phyloP scores from a whole-genome alignment of 345 rosid genomes.

The Populus euphratica region DNA sequence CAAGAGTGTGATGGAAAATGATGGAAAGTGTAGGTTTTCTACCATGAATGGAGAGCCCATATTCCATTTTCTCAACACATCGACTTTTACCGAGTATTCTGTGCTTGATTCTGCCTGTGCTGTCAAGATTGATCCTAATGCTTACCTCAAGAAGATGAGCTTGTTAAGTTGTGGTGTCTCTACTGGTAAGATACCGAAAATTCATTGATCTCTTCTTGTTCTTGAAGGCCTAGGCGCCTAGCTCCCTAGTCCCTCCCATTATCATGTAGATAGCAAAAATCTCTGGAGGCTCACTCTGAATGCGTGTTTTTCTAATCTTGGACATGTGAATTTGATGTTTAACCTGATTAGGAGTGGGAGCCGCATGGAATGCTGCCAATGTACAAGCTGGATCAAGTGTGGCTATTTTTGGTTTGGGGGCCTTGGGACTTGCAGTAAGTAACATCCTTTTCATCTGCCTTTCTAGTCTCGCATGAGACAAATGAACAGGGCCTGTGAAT shows the following conservation, averaged over 20 bases:
- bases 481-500: too few relatives aligned
- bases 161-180: slow-evolving; percentile 70
- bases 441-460: too few relatives aligned
- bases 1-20: slow-evolving; percentile 50
- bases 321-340: not conserved
- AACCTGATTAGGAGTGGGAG: slow-evolving; percentile 52
- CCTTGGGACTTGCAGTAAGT: slow-evolving; percentile 73
- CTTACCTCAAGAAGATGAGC: slow-evolving; percentile 54
- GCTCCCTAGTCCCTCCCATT: too few relatives aligned
- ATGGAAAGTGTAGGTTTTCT: slow-evolving; percentile 54
- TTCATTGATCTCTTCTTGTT: too few relatives aligned
- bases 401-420: slow-evolving; percentile 65
- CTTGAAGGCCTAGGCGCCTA: too few relatives aligned
- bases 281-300: not conserved
- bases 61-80: slow-evolving; percentile 63
- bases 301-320: not conserved
- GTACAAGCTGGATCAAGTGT: slow-evolving; percentile 54
- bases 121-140: slow-evolving; percentile 44
- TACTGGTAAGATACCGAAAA: slow-evolving; percentile 36
- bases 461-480: not conserved
- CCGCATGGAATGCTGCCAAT: slow-evolving; percentile 61
- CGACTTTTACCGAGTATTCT: slow-evolving; percentile 63
- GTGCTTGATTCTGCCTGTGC: slow-evolving; percentile 58
- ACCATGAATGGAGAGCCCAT: slow-evolving; percentile 43
- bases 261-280: not conserved